Evolutionary conservation across 106 monocot genomes (phyloP).

Genomic region (Acorus gramineus): DNA sequence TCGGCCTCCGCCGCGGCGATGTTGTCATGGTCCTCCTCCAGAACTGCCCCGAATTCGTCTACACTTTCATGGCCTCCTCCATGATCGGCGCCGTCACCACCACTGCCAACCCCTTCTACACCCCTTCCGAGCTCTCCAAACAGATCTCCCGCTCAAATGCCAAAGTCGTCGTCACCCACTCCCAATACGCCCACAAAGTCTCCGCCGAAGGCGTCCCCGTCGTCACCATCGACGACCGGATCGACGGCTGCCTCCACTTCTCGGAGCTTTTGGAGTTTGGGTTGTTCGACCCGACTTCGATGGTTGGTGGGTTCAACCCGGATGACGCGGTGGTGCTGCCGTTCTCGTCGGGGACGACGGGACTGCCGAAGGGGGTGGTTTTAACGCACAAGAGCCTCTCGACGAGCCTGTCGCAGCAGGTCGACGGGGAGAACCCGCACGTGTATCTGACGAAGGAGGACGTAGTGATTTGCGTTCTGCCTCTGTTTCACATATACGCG

Average conservation of each 20-base stretch:
- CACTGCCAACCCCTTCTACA: conserved; percentile 84
- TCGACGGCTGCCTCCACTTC: conserved; percentile 43
- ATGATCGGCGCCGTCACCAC: conserved; percentile 61
- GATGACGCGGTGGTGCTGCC: conserved; percentile 69
- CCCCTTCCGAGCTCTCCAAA: conserved; percentile 61
- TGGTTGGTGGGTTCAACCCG: conserved; percentile 15
- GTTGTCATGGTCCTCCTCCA: conserved; percentile 70
- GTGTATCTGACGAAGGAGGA: conserved; percentile 41
- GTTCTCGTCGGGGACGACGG: conserved; percentile 92
- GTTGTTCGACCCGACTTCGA: conserved; percentile 15
- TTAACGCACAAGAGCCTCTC: conserved; percentile 65
- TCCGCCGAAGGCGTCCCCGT: conserved; percentile 20
- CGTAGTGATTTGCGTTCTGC: conserved; percentile 86
- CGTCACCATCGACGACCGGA: conserved; percentile 42
- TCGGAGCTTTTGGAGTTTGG: conserved; percentile 12
- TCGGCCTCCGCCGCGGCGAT: conserved; percentile 50
- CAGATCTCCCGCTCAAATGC: conserved; percentile 40
- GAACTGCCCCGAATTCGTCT: conserved; percentile 66
- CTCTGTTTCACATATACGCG: conserved; percentile 87
- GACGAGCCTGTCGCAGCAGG: conserved; percentile 72
- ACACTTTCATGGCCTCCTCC: conserved; percentile 67
- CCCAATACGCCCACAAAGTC: conserved; percentile 62
- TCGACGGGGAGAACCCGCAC: conserved; percentile 94
- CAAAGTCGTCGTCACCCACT: conserved; percentile 52
- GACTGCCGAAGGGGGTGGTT: conserved; percentile 78